Percentiles rank a stretch among this genome's conserved stretches.
phyloP scores from a whole-genome alignment of 768 basidiomycete genomes.

The Auriscalpium microsporum region DNA sequence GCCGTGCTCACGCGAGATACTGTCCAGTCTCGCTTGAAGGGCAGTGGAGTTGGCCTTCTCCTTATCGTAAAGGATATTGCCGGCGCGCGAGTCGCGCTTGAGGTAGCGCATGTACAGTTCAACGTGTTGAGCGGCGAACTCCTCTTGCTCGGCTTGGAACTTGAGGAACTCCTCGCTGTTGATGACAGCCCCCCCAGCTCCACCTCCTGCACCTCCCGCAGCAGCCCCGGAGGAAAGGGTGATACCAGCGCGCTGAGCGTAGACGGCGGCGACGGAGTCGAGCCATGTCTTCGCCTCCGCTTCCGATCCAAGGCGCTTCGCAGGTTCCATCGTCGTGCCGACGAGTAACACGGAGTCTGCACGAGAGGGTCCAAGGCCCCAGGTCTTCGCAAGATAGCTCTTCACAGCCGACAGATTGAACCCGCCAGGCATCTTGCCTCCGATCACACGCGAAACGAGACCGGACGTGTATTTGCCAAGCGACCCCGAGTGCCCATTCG shows the following conservation, averaged over 20 bases:
- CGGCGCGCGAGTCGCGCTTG: slow-evolving; percentile 84
- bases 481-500: slow-evolving; percentile 71
- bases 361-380: slow-evolving; percentile 90
- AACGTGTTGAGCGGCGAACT: slow-evolving; percentile 86
- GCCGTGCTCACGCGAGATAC: slow-evolving; percentile 86
- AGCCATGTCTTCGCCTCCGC: slow-evolving; percentile 91
- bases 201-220: slow-evolving; percentile 51
- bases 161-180: slow-evolving; percentile 98
- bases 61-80: slow-evolving; percentile 81
- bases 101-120: slow-evolving; percentile 98
- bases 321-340: slow-evolving; percentile 86
- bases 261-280: slow-evolving; percentile 72
- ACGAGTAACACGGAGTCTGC: slow-evolving; percentile 86
- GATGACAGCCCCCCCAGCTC: slow-evolving; percentile 74
- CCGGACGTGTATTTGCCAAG: slow-evolving; percentile 93
- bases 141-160: slow-evolving; percentile 90
- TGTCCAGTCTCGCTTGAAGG: slow-evolving; percentile 82
- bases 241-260: slow-evolving; percentile 86
- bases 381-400: slow-evolving; percentile 78
- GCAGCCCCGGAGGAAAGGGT: slow-evolving; percentile 64
- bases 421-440: slow-evolving; percentile 97
- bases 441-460: slow-evolving; percentile 83
- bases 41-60: slow-evolving; percentile 67
- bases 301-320: slow-evolving; percentile 89
- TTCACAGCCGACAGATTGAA: slow-evolving; percentile 94